phyloP scores from a whole-genome alignment of 768 basidiomycete genomes.

The Amanita pseudoporphyria region DNA sequence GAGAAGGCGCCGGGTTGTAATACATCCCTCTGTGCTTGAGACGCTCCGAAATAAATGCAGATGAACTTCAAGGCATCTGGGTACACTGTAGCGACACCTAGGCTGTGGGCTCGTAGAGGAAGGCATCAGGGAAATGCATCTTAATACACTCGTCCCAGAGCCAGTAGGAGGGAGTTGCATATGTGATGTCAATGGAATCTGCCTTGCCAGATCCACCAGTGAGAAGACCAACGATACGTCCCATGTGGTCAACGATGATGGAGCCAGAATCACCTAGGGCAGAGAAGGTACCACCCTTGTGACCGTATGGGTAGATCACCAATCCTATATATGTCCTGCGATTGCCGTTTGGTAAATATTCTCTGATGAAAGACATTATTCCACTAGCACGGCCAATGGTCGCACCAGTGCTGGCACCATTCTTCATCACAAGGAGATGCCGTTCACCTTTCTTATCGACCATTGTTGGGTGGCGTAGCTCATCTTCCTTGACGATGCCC shows the following conservation, averaged over 20 bases:
- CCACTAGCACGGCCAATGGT: constrained; percentile 23
- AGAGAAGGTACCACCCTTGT: constrained; percentile 21
- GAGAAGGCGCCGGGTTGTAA: too few species aligned
- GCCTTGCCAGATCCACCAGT: constrained; percentile 21
- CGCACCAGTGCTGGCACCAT: constrained; percentile 20
- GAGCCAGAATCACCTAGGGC: constrained; percentile 27
- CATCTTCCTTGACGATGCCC: constrained; percentile 18
- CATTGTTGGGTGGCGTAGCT: constrained; percentile 18
- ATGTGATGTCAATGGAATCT: constrained; percentile 21
- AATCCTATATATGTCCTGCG: constrained; percentile 19
- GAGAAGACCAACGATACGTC: constrained; percentile 24
- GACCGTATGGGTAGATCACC: constrained; percentile 17
- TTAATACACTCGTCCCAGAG: too few species aligned
- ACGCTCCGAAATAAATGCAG: too few species aligned
- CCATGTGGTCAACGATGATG: constrained; percentile 20
- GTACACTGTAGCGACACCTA: too few species aligned
- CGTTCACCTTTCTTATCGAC: constrained; percentile 18
- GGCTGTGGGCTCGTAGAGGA: constrained; percentile 10
- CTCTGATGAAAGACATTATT: constrained; percentile 18
- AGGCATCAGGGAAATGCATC: constrained; percentile 15
- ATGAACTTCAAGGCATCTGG: too few species aligned
- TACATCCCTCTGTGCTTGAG: too few species aligned
- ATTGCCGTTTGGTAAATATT: constrained; percentile 10
- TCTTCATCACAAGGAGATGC: constrained; percentile 24
- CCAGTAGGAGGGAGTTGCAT: constrained; percentile 24